A percentile compares a stretch with the other conserved stretches of the same genome.
These are phyloP conservation scores for Erythrobasidium hasegawianum DNA, from an alignment of 1,284 basidiomycete genomes.

Conservation along the genomic window DNA sequence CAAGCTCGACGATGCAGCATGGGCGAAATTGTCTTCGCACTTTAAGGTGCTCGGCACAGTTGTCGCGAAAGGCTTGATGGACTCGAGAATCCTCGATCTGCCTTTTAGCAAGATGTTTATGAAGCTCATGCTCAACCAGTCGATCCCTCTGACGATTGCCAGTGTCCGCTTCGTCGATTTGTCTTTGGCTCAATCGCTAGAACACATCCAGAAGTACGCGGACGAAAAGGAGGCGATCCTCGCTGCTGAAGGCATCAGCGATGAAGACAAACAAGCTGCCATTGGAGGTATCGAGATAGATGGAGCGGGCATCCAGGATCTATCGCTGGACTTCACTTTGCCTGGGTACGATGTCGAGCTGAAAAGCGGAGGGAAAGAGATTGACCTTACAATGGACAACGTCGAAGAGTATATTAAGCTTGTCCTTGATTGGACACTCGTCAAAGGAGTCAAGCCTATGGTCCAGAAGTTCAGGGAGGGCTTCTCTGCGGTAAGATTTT, in stretches of 20 bases:
- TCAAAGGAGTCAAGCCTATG: slow-evolving; percentile 43
- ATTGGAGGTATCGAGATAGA: slow-evolving; percentile 54
- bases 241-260: slow-evolving; percentile 46
- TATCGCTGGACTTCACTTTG: slow-evolving; percentile 90
- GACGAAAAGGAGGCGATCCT: slow-evolving; percentile 52
- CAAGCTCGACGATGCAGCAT: slow-evolving; percentile 50
- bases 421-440: slow-evolving; percentile 49
- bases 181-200: slow-evolving; percentile 77
- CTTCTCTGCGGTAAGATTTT: slow-evolving; percentile 56
- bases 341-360: slow-evolving; percentile 88
- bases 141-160: slow-evolving; percentile 75
- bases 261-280: slow-evolving; percentile 48
- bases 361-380: slow-evolving; percentile 68
- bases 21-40: slow-evolving; percentile 59
- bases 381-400: slow-evolving; percentile 76
- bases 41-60: slow-evolving; percentile 92
- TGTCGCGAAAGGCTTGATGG: slow-evolving; percentile 87
- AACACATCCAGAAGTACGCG: slow-evolving; percentile 63
- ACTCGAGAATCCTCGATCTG: slow-evolving; percentile 95
- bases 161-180: slow-evolving; percentile 77
- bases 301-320: slow-evolving; percentile 65
- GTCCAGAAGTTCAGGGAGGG: slow-evolving; percentile 50
- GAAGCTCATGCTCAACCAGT: slow-evolving; percentile 77
- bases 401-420: slow-evolving; percentile 80
- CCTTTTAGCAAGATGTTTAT: slow-evolving; percentile 90